Evolutionary conservation across 257 asterid genomes (phyloP).

Genomic region (Gynochthodes officinalis): DNA sequence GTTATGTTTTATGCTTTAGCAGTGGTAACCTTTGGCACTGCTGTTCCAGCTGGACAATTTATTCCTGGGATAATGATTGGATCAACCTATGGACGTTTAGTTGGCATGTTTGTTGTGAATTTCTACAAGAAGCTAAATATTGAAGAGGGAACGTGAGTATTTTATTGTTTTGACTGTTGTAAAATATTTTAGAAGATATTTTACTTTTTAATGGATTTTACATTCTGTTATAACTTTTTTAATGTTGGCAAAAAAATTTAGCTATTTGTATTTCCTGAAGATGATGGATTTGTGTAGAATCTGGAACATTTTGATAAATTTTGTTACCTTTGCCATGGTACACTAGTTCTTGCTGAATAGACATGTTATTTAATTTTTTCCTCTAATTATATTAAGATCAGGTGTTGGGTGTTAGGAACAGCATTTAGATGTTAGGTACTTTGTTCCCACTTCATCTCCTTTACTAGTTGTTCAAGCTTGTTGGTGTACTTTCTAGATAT

Average conservation of each 20-base stretch:
- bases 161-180: slow-evolving; percentile 12
- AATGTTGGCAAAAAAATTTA: not conserved
- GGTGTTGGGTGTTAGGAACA: not conserved
- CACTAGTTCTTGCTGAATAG: not conserved
- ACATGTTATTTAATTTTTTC: not conserved
- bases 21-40: slow-evolving; percentile 90
- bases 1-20: slow-evolving; percentile 97
- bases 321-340: not conserved
- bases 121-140: slow-evolving; percentile 73
- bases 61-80: slow-evolving; percentile 99
- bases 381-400: not conserved
- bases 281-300: not conserved
- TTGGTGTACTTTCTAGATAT: slow-evolving; percentile 56
- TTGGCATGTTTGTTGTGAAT: slow-evolving; percentile 97
- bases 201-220: not conserved
- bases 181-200: not conserved
- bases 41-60: slow-evolving; percentile 98
- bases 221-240: not conserved
- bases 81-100: slow-evolving; percentile 95
- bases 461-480: not conserved
- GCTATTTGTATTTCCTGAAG: not conserved
- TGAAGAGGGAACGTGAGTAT: slow-evolving; percentile 98
- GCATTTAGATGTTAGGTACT: not conserved
- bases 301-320: not conserved
- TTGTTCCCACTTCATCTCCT: not conserved